Base-by-base conservation (phyloP, 495 filamentous ascomycete species). In the Penicillium ucsense region DNA sequence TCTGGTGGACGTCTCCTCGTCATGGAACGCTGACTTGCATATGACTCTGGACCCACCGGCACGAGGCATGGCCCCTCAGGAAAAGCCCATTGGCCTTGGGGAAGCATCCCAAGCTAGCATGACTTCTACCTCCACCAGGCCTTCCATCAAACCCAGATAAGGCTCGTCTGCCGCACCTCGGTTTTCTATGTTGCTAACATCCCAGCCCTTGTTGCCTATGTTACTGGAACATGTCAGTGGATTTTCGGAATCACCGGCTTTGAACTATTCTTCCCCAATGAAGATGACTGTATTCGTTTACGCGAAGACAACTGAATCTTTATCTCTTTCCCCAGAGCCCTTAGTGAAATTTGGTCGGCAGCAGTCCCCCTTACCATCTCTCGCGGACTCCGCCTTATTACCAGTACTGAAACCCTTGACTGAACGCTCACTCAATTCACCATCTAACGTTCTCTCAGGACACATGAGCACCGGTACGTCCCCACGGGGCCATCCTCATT, bases 11-110 rank as follows among this genome's bases (percentile, higher is more conserved):
- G 72, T 12, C 70, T 76, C 50, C 73, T 71, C 3, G 70, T 78
- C 20, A 20, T 67, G 74, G n/a, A 60, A 72, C 20, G 70, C 75
- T 69, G 75, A 20, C 20, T 20, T 20, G 20, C 20, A 20, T 46
- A 67, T 71, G 35, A 70, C 77, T 41, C 53, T 78, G 54, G 77
- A 78, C 41, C 71, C 67, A 5, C 60, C 67, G 6, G 52, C 64
- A 7, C 64, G 68, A 49, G 56, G 57, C 35, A 44, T 41, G 36
- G 55, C 51, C 55, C 70, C 41, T 43, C 35, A 46, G 38, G 43
- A 38, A 48, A 51, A 20, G 20, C 20, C 20, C 20, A 20, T 20
- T 20, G 20, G 20, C 20, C 20, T 20, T 20, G 20, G 20, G 20
- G 20, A 20, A 20, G 20, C 20, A 20, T 20, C 20, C 20, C 20